Evolutionary conservation across 2,329 filamentous ascomycete genomes (phyloP).

Genomic region (Colletotrichum limetticola): DNA sequence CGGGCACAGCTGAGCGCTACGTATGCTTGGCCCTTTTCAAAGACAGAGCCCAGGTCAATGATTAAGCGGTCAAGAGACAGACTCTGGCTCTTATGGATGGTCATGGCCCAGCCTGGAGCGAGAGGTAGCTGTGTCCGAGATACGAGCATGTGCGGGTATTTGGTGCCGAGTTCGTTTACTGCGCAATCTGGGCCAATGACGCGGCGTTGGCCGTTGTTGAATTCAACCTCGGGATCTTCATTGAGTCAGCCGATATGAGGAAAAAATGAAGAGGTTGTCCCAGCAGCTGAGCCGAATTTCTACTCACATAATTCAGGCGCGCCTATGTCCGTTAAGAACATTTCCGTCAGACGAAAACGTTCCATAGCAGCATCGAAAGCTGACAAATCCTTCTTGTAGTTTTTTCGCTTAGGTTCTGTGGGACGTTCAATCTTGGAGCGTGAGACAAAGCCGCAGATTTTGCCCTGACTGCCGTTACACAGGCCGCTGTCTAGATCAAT

Average conservation of each 20-base stretch:
- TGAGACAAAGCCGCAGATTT: not conserved
- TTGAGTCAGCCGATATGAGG: too few relatives aligned
- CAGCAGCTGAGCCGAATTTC: not conserved
- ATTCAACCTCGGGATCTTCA: slow-evolving; percentile 50
- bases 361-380: not conserved
- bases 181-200: slow-evolving; percentile 64
- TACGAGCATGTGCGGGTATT: slow-evolving; percentile 57
- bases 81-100: too few relatives aligned
- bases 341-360: not conserved
- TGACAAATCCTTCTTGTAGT: not conserved
- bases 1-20: slow-evolving; percentile 70
- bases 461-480: slow-evolving; percentile 20
- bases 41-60: slow-evolving; percentile 62
- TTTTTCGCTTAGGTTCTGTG: not conserved
- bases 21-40: slow-evolving; percentile 70
- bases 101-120: too few relatives aligned
- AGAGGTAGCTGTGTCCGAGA: slow-evolving; percentile 41
- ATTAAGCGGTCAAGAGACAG: slow-evolving; percentile 47
- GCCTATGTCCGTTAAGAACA: slow-evolving; percentile 15
- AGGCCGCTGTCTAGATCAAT: not conserved
- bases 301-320: slow-evolving; percentile 17
- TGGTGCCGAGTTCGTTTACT: slow-evolving; percentile 57
- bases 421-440: too few relatives aligned
- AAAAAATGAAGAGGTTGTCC: too few relatives aligned
- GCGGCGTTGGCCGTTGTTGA: slow-evolving; percentile 56